Base-by-base conservation (phyloP, 108 stramenopile species). In the Chaetoceros muelleri region DNA sequence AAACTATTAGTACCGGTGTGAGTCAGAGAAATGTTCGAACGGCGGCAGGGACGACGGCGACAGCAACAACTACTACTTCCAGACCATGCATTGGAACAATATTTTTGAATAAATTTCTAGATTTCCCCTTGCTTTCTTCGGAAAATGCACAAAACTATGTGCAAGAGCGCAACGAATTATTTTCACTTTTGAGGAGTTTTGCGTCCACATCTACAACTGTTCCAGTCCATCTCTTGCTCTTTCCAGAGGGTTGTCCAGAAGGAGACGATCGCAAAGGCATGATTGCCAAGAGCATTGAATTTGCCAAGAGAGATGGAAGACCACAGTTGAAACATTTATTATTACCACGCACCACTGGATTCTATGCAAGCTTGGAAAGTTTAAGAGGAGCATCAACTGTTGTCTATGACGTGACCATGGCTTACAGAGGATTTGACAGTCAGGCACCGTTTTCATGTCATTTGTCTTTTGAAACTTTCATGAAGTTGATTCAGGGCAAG, bases 391-490 rank as follows among this genome's bases (percentile, higher is more conserved):
- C 82, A 0, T 70, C 67, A 57, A 82, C 86, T 1, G 73, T 82
- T 28, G 75, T 87, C 0, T 87, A 83, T 59, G 86, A 87, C 69
- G 75, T 82, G 2, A 82, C 84, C 17, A 74, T 85, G 19, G 81
- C 82, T 17, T 75, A 76, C 23, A 21, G 62, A 10, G 72, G 74
- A 3, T 81, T 75, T 45, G 60, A 69, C 46, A 75, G 78, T 20
- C 60, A 58, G 8, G 24, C 64, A 5, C 74, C 65, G 13, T 58
- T 71, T n/a, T 54, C 63, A 52, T 18, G 47, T 34, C 52, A 58
- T 8, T 26, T 73, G 2, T 69, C 73, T 1, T 44, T 70, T 0
- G 2, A 62, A 10, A 46, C 55, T 10, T 62, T 85, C 20, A 73
- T 75, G 75, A 29, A 52, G 16, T 44, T 75, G 1, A 28, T 76